Conservation (phyloP, 2,329 filamentous ascomycete genomes). For the Diaporthe capsici region DNA sequence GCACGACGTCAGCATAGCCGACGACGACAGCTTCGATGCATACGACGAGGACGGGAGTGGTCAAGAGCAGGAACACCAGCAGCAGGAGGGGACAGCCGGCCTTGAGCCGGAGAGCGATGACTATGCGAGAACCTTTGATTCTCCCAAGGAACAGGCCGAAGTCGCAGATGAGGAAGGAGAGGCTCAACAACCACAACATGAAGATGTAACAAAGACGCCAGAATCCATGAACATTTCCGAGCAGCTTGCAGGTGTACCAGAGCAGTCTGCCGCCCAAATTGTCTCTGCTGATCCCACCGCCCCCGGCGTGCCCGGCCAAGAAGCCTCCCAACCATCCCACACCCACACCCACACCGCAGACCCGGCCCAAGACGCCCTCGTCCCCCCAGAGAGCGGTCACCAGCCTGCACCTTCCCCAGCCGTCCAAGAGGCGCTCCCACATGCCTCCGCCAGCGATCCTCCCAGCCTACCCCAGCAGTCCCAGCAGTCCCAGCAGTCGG, state of each 20-base stretch:
- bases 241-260: constrained; percentile 53
- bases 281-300: constrained; percentile 47
- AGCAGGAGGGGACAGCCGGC: constrained; percentile 45
- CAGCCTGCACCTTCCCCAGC: constrained; percentile 28
- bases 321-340: constrained; percentile 34
- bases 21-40: constrained; percentile 62
- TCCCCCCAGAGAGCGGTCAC: constrained; percentile 31
- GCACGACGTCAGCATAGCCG: constrained; percentile 55
- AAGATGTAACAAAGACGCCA: constrained; percentile 62
- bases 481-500: constrained; percentile 16
- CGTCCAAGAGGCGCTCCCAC: constrained; percentile 36
- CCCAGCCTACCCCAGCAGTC: constrained; percentile 28
- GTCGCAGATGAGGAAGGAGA: constrained; percentile 53
- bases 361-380: constrained; percentile 35
- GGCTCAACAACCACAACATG: constrained; percentile 50
- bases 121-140: constrained; percentile 67
- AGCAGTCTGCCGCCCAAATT: constrained; percentile 46
- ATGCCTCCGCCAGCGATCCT: constrained; percentile 29
- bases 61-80: constrained; percentile 48
- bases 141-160: constrained; percentile 52
- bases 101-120: constrained; percentile 57
- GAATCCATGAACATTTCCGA: constrained; percentile 59
- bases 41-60: constrained; percentile 57
- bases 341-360: constrained; percentile 31
- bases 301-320: constrained; percentile 40